Percentiles rank a stretch among this genome's conserved stretches.
These are phyloP conservation scores for Fraxinus platypoda DNA, from an alignment of 305 asterid species.

Conservation along the genomic window DNA sequence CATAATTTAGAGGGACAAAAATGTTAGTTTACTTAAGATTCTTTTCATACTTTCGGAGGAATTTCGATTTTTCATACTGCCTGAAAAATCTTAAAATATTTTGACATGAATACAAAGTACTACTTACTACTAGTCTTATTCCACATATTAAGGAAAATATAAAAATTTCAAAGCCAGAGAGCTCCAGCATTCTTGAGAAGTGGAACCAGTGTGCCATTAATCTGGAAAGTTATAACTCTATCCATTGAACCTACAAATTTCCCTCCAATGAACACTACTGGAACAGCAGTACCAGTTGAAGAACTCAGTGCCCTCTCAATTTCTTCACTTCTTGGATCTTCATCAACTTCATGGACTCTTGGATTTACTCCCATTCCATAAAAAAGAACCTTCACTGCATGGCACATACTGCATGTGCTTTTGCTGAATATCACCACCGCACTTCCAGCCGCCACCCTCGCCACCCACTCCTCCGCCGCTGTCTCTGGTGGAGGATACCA, in stretches of 20 bases:
- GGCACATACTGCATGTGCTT: slow-evolving; percentile 27
- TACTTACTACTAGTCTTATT: not conserved
- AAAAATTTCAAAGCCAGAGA: slow-evolving; percentile 19
- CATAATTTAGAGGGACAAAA: not conserved
- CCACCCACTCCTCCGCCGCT: not conserved
- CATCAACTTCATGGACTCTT: slow-evolving; percentile 21
- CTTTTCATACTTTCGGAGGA: not conserved
- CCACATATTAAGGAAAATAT: not conserved
- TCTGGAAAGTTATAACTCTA: slow-evolving; percentile 25
- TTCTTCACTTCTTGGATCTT: slow-evolving; percentile 18
- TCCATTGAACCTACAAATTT: slow-evolving; percentile 30
- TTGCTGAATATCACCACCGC: slow-evolving; percentile 27
- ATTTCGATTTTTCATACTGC: not conserved
- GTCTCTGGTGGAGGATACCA: not conserved
- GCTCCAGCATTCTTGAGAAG: slow-evolving; percentile 29
- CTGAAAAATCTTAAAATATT: too few species aligned
- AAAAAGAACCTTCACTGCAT: slow-evolving; percentile 17
- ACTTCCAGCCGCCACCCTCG: slow-evolving; percentile 21
- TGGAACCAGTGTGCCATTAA: slow-evolving; percentile 29
- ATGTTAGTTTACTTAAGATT: too few species aligned
- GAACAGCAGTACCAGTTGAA: slow-evolving; percentile 18
- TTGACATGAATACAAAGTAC: too few species aligned
- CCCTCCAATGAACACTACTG: slow-evolving; percentile 30
- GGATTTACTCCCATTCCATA: slow-evolving; percentile 26
- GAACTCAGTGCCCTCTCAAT: slow-evolving; percentile 23